Evolutionary conservation across 2,329 filamentous ascomycete species (phyloP).

Genomic region (Fusarium albosuccineum): DNA sequence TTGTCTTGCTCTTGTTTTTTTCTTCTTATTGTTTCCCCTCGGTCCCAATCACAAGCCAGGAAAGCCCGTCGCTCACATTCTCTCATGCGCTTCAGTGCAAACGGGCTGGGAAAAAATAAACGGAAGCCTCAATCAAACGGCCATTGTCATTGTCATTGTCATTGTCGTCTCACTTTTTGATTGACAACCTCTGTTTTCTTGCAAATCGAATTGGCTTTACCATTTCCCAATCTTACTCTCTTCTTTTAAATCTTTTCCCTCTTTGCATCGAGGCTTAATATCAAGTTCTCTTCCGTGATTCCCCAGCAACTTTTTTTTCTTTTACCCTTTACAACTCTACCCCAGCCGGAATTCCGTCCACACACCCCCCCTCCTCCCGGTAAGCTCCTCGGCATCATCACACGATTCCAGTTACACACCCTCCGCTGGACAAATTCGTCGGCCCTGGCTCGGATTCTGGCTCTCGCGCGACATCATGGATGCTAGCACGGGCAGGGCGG

Average conservation of each 20-base stretch:
- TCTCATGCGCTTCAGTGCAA: constrained; percentile 16
- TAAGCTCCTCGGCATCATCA: constrained; percentile 50
- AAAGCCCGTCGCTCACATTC: constrained; percentile 2
- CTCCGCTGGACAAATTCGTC: constrained; percentile 45
- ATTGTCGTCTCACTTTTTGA: constrained; percentile 17
- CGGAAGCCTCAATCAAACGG: constrained; percentile 14
- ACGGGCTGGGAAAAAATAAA: constrained; percentile 16
- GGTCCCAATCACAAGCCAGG: background rate
- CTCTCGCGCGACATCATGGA: constrained; percentile 52
- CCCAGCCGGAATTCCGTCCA: constrained; percentile 44
- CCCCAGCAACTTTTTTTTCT: constrained; percentile 11
- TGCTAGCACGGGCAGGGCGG: constrained; percentile 66
- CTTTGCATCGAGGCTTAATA: constrained; percentile 6
- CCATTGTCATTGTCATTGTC: constrained; percentile 17
- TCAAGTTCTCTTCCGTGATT: constrained; percentile 1
- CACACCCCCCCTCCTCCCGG: constrained; percentile 45
- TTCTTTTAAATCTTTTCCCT: constrained; percentile 19
- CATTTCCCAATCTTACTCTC: background rate
- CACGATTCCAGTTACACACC: constrained; percentile 53
- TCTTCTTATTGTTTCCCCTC: background rate
- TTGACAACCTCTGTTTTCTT: constrained; percentile 2
- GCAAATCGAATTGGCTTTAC: background rate
- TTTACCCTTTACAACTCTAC: constrained; percentile 22
- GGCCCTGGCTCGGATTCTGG: constrained; percentile 44
- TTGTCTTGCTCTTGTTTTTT: constrained; percentile 5